phyloP scores from a whole-genome alignment of 129 eudicot genomes.

The Mikania micrantha region DNA sequence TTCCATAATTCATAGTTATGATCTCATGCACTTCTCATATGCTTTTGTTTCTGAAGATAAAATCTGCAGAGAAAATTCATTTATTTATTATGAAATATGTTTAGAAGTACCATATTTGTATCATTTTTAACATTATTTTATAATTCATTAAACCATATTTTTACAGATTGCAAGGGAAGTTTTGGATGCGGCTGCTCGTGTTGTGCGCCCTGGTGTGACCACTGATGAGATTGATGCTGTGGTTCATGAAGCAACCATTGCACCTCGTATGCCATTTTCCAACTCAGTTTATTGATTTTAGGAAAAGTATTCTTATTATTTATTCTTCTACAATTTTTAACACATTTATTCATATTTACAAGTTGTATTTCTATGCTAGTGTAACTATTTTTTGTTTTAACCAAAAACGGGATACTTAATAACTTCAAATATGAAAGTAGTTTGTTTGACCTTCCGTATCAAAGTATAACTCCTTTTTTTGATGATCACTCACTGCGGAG shows the following conservation, averaged over 20 bases:
- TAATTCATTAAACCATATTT: neutral
- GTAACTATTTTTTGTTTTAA: neutral
- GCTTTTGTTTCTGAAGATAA: slow-evolving; percentile 55
- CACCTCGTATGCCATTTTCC: neutral
- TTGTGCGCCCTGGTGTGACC: slow-evolving; percentile 81
- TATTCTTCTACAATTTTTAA: neutral
- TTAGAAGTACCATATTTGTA: neutral
- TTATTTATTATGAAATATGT: neutral
- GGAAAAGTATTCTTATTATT: neutral
- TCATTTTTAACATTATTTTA: neutral
- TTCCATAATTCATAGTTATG: neutral
- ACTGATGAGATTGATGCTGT: slow-evolving; percentile 98
- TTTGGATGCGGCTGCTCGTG: slow-evolving; percentile 96
- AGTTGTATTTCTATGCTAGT: neutral
- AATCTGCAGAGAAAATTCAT: slow-evolving; percentile 68
- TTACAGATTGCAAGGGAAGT: slow-evolving; percentile 85
- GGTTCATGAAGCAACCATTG: slow-evolving; percentile 77
- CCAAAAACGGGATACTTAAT: neutral
- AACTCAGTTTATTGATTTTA: neutral
- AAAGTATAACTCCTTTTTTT: neutral
- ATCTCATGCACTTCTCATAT: slow-evolving; percentile 12
- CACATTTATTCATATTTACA: neutral
- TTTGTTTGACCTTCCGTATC: neutral
- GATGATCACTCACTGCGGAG: slow-evolving; percentile 46
- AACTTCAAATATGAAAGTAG: neutral